Conservation (phyloP, 495 filamentous ascomycete species). For the Talaromyces trachyspermus region DNA sequence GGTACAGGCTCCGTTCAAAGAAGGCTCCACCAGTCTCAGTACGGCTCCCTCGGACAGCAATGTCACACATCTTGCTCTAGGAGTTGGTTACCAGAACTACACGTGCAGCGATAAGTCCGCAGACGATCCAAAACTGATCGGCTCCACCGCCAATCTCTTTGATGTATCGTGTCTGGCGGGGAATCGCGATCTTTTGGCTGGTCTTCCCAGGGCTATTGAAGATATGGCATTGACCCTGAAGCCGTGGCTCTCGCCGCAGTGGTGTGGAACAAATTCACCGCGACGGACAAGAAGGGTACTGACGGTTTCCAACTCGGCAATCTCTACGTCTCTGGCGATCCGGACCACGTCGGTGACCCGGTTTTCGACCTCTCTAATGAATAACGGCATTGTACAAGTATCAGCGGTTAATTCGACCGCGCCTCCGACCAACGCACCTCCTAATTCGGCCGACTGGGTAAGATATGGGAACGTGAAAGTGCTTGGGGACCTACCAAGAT, state of each 20-base stretch:
- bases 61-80: slow-evolving; percentile 57
- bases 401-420: no score
- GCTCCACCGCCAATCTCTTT: slow-evolving; percentile 63
- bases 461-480: no score
- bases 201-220: slow-evolving; percentile 30
- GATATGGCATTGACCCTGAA: slow-evolving; percentile 34
- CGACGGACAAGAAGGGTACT: no score
- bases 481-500: no score
- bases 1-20: slow-evolving; percentile 16
- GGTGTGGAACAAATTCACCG: slow-evolving; percentile 20
- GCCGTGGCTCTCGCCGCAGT: slow-evolving; percentile 23
- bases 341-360: no score
- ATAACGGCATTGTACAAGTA: no score
- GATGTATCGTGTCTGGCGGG: slow-evolving; percentile 47
- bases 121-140: slow-evolving; percentile 31
- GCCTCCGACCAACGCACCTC: no score
- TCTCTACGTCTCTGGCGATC: no score
- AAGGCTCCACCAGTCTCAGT: slow-evolving; percentile 29
- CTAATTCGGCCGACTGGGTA: no score
- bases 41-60: slow-evolving; percentile 34
- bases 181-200: slow-evolving; percentile 14
- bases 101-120: slow-evolving; percentile 43
- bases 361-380: no score
- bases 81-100: slow-evolving; percentile 75
- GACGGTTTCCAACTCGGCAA: no score